Evolutionary conservation across 345 rosid genomes (phyloP).

Genomic region (Streptanthus diversifolius): DNA sequence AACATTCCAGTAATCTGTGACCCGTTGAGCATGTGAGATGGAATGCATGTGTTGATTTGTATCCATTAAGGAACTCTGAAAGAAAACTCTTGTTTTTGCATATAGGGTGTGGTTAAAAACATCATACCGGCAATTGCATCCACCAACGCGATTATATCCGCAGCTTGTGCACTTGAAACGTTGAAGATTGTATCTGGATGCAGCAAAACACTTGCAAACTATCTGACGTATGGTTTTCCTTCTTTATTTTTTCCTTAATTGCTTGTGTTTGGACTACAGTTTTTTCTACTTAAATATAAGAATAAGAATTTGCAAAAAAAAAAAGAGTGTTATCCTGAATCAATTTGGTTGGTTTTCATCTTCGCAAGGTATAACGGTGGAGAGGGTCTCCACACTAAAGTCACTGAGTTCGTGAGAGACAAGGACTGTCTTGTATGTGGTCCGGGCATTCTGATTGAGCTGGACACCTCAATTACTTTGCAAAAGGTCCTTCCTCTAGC

Average conservation of each 20-base stretch:
- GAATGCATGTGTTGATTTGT: background rate
- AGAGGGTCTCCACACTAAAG: constrained; percentile 85
- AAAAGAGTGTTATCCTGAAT: background rate
- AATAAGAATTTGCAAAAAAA: background rate
- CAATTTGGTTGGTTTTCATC: constrained; percentile 15
- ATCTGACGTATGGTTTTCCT: constrained; percentile 57
- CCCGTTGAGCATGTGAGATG: background rate
- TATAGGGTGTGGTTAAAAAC: constrained; percentile 92
- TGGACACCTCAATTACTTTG: constrained; percentile 65
- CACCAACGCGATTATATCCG: constrained; percentile 92
- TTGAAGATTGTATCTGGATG: constrained; percentile 94
- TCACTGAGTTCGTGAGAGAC: constrained; percentile 72
- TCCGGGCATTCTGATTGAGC: constrained; percentile 82
- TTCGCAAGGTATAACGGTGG: constrained; percentile 75
- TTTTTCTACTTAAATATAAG: background rate
- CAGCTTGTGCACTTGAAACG: constrained; percentile 89
- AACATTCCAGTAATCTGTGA: background rate
- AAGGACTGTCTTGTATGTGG: constrained; percentile 96
- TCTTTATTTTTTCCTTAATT: background rate
- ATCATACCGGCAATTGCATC: constrained; percentile 99
- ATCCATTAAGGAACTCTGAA: background rate
- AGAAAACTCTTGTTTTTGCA: background rate
- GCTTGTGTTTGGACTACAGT: background rate
- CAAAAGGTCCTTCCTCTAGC: constrained; percentile 57
- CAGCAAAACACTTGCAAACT: constrained; percentile 90